A percentile compares a stretch with the other conserved stretches of the same genome.
Evolutionary conservation across 2,329 filamentous ascomycete genomes (phyloP).

Genomic region (Penicillium sp.): DNA sequence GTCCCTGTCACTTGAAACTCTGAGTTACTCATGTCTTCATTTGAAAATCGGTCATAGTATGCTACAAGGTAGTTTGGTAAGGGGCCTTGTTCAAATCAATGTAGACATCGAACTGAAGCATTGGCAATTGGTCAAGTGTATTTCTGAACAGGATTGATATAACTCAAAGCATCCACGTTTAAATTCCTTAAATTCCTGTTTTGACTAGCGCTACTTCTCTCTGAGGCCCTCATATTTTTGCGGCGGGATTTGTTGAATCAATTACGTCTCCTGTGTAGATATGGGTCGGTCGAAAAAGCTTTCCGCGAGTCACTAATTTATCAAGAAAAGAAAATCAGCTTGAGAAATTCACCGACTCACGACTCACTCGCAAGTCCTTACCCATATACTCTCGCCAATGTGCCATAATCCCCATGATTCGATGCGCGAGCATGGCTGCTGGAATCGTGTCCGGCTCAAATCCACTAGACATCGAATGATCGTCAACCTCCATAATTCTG

Average conservation of each 20-base stretch:
- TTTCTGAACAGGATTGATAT: neutral
- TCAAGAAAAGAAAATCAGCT: neutral
- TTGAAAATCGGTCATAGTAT: too few species aligned
- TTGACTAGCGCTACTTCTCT: neutral
- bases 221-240: slow-evolving; percentile 22
- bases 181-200: neutral
- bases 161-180: neutral
- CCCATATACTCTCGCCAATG: slow-evolving; percentile 42
- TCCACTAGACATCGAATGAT: slow-evolving; percentile 20
- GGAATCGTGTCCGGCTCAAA: slow-evolving; percentile 37
- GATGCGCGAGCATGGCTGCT: slow-evolving; percentile 36
- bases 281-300: slow-evolving; percentile 36
- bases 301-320: slow-evolving; percentile 30
- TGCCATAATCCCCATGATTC: slow-evolving; percentile 40
- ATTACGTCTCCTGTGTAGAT: slow-evolving; percentile 31
- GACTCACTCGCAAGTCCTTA: slow-evolving; percentile 19
- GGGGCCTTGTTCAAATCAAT: too few species aligned
- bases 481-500: neutral
- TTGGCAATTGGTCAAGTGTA: neutral
- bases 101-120: too few species aligned
- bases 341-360: slow-evolving; percentile 15
- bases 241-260: neutral
- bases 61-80: too few species aligned
- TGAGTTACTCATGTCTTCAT: neutral
- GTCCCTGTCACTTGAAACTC: neutral